Evolutionary conservation across 768 basidiomycete species (phyloP), one percentile per base, ranked within the genome.

Genomic region (Scleroderma citrinum): DNA sequence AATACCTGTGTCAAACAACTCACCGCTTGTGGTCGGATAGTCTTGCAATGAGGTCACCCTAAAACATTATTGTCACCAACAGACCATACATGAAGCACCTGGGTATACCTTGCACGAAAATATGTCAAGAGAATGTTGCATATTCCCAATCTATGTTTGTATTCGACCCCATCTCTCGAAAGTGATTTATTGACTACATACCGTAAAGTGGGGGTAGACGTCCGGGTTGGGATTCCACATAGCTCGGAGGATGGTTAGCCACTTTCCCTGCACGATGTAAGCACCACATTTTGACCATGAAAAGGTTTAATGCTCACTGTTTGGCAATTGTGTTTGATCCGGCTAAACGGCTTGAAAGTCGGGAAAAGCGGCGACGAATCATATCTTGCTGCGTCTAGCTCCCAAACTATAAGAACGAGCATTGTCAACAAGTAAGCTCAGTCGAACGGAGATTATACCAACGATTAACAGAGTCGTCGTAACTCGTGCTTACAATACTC

Each of bases 131-230:
- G 84, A 81, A 63, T 87, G 89, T 19, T 87, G 73, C 87, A 92
- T 81, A 55, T 84, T 83, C 14, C 77, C 90, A 51, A 92, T 76
- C 85, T 89, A 37, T 14, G 12, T 13, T n/a, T 16, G 13, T 20
- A 17, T 37, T 7, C 26, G 30, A 48, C 8, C 48, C 17, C 43
- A 7, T 14, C 3, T 2, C 10, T 32, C 21, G 12, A 14, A 16
- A 24, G 31, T 14, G 10, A 13, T 5, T 11, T 13, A 24, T 17
- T 16, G n/a, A 17, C 17, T 13, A 67, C 78, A 49, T 61, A 87
- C 88, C 31, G 87, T 87, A 55, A 92, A 91, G 64, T 92, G 85
- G 41, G 90, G 89, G 57, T 85, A 89, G 10, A 76, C 80, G 37
- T 91, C 80, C 6, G 87, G 78, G 69, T 92, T 91, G 2, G 77